Percentiles rank a stretch among this genome's conserved stretches.
Evolutionary conservation across 2,329 filamentous ascomycete species (phyloP).

Genomic region (Fusarium transvaalense): DNA sequence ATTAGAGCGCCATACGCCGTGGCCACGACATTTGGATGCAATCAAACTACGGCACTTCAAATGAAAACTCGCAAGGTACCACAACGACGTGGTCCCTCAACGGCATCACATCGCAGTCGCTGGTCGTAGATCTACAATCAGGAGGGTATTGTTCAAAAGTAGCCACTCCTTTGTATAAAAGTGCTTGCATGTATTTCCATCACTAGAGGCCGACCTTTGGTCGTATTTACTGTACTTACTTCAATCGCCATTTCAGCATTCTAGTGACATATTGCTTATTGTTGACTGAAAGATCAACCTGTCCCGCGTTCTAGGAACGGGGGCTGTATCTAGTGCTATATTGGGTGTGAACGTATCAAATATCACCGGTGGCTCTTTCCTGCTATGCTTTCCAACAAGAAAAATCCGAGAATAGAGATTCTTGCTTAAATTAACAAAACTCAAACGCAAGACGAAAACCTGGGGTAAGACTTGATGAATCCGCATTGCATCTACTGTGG

Average conservation of each 20-base stretch:
- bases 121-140: not conserved
- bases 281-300: not conserved
- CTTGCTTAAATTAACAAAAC: slow-evolving; percentile 24
- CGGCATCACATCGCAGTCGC: not conserved
- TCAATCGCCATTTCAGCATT: not conserved
- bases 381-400: slow-evolving; percentile 36
- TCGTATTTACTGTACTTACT: not conserved
- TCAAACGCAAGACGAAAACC: slow-evolving; percentile 19
- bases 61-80: not conserved
- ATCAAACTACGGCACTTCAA: not conserved
- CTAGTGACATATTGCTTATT: not conserved
- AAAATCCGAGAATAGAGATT: slow-evolving; percentile 30
- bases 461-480: slow-evolving; percentile 11
- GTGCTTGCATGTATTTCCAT: not conserved
- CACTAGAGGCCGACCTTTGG: not conserved
- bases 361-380: not conserved
- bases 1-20: no score
- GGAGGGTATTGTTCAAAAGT: not conserved
- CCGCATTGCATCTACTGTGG: not conserved
- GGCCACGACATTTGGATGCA: not conserved
- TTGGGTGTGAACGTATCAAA: slow-evolving; percentile 16
- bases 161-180: not conserved
- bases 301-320: not conserved
- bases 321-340: not conserved
- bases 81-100: not conserved